Percentiles rank a stretch among this genome's conserved stretches.
Evolutionary conservation across 2,329 filamentous ascomycete species (phyloP).

Genomic region (Septoria petroselini): DNA sequence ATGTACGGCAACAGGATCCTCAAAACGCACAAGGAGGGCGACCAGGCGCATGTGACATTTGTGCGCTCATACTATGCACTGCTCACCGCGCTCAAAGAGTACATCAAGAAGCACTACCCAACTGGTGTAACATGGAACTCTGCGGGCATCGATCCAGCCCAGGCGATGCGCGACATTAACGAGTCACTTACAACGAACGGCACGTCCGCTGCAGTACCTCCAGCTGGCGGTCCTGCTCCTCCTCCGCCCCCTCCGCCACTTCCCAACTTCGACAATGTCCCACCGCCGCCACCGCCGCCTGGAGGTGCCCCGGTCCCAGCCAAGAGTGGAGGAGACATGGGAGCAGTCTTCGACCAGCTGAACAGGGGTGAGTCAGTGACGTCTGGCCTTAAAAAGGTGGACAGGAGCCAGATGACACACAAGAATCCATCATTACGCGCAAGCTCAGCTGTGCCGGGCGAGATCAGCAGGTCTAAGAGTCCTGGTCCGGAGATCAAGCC

Average conservation of each 20-base stretch:
- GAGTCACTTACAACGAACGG: constrained; percentile 35
- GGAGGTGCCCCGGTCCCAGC: constrained; percentile 51
- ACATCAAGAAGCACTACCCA: constrained; percentile 78
- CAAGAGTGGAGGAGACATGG: constrained; percentile 59
- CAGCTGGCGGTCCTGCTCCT: constrained; percentile 56
- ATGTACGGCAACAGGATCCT: constrained; percentile 94
- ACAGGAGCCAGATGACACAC: constrained; percentile 95
- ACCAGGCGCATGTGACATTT: constrained; percentile 79
- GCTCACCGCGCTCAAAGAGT: constrained; percentile 78
- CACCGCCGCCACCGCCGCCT: constrained; percentile 59
- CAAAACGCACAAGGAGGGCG: constrained; percentile 83
- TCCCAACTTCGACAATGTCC: constrained; percentile 42
- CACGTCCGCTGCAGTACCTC: constrained; percentile 51
- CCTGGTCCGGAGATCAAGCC: constrained; percentile 74
- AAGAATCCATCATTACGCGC: constrained; percentile 89
- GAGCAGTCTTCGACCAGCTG: constrained; percentile 85
- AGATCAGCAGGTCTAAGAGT: constrained; percentile 66
- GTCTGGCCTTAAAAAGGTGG: constrained; percentile 84
- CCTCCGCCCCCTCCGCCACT: constrained; percentile 67
- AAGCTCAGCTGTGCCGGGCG: constrained; percentile 63
- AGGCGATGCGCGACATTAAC: constrained; percentile 61
- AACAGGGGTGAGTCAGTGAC: constrained; percentile 90
- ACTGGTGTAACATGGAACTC: constrained; percentile 84
- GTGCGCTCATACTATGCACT: constrained; percentile 89
- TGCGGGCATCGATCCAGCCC: constrained; percentile 67